A percentile compares a stretch with the other conserved stretches of the same genome.
Conservation (phyloP, 2,329 filamentous ascomycete species). For the Exophiala calicioides region DNA sequence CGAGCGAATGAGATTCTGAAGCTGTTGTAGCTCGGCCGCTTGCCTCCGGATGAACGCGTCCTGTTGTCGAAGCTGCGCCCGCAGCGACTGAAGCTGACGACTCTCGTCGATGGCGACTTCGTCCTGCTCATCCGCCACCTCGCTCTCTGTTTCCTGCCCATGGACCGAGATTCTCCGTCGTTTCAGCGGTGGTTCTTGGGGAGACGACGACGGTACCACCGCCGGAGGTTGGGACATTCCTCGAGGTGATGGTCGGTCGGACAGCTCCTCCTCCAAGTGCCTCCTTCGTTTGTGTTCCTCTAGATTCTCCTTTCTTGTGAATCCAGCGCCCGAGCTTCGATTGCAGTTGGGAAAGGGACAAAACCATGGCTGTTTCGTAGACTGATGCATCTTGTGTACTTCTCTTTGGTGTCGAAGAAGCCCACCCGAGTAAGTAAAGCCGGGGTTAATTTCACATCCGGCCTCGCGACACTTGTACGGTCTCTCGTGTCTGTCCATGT, state of each 20-base stretch:
- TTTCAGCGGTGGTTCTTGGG: background rate
- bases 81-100: slow-evolving; percentile 17
- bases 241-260: slow-evolving; percentile 2
- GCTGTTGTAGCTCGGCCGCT: slow-evolving; percentile 18
- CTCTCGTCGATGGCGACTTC: slow-evolving; percentile 9
- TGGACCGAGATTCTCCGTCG: background rate
- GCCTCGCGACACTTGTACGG: slow-evolving; percentile 82
- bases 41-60: slow-evolving; percentile 23
- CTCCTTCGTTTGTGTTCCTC: slow-evolving; percentile 90
- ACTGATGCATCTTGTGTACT: slow-evolving; percentile 86
- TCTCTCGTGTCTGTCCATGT: slow-evolving; percentile 97
- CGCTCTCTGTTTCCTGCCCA: slow-evolving; percentile 5
- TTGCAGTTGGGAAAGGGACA: slow-evolving; percentile 88
- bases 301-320: slow-evolving; percentile 89
- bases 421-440: slow-evolving; percentile 93
- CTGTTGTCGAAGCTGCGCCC: slow-evolving; percentile 18
- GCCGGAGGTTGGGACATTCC: slow-evolving; percentile 1
- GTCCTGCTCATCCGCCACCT: background rate
- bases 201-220: background rate
- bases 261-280: slow-evolving; percentile 50
- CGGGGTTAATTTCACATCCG: slow-evolving; percentile 87
- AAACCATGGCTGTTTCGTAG: slow-evolving; percentile 75
- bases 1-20: slow-evolving; percentile 19
- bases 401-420: slow-evolving; percentile 88
- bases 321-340: slow-evolving; percentile 81